A percentile compares a stretch with the other conserved stretches of the same genome.
phyloP scores from a whole-genome alignment of 495 filamentous ascomycete species.

The Neurospora tetrasperma region DNA sequence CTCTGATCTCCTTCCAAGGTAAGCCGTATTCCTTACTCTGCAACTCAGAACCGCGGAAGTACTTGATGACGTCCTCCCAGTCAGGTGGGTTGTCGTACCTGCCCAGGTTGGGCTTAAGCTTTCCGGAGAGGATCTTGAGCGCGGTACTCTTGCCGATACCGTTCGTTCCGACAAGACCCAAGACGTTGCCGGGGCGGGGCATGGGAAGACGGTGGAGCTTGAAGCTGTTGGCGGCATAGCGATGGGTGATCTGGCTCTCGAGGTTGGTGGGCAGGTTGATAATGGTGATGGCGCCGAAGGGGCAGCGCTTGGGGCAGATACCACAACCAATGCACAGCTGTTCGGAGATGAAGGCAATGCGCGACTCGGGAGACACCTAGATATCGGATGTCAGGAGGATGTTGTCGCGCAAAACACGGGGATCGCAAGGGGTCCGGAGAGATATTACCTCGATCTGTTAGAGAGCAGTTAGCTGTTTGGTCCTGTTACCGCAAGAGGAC shows the following conservation, averaged over 20 bases:
- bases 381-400: constrained; percentile 33
- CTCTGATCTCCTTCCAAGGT: not conserved
- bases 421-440: not conserved
- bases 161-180: constrained; percentile 95
- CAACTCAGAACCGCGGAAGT: constrained; percentile 93
- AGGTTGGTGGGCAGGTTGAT: constrained; percentile 99
- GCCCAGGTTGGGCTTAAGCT: constrained; percentile 95
- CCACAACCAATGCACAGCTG: constrained; percentile 71
- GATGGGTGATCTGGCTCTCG: constrained; percentile 93
- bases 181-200: constrained; percentile 90
- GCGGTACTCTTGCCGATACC: constrained; percentile 99
- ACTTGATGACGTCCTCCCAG: constrained; percentile 97
- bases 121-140: constrained; percentile 93
- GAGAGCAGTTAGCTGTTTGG: not conserved
- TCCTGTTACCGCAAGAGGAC: not conserved
- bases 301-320: constrained; percentile 98
- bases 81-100: constrained; percentile 93
- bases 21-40: constrained; percentile 57
- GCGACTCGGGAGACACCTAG: constrained; percentile 80
- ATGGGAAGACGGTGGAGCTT: constrained; percentile 95
- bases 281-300: constrained; percentile 97
- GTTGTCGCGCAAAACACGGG: not conserved
- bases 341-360: constrained; percentile 97
- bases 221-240: constrained; percentile 98
- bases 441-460: constrained; percentile 13